Evolutionary conservation across 768 basidiomycete species (phyloP), one percentile per base, ranked within the genome.

Genomic region (Rhodotorula babjevae): DNA sequence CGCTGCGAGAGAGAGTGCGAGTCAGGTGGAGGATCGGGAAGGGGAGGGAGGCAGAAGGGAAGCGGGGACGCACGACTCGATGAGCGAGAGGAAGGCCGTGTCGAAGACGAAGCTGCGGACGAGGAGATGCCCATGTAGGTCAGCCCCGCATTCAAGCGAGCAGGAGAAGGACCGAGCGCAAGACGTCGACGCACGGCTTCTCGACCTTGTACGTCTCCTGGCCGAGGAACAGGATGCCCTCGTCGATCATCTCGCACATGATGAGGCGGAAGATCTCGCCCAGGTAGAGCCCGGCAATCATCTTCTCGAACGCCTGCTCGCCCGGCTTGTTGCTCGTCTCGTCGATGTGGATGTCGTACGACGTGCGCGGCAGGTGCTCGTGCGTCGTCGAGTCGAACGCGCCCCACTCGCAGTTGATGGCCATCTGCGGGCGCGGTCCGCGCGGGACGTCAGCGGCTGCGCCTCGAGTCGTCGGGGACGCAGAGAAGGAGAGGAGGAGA

Each of bases 151-250:
- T 11, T 46, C 44, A 9, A 36, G 36, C 5, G 36, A 46, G 44
- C 8, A 46, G 8, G 18, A 18, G 44, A 46, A 7, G 8, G n/a
- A 33, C 36, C 33, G 53, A 19, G 31, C 4, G 12, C 6, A 3
- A 29, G 27, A 5, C 27, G 21, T 2, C 0, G 21, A 72, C 71
- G 40, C 47, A 29, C 60, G 93, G 87, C 75, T 86, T 91, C 82
- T 98, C 94, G 52, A 99, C 87, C 84, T 98, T 97, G 86, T 97
- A 97, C 2, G 95, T 96, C 81, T 95, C 92, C 82, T 99, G 95
- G 36, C 96, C 94, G 44, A 96, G 86, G 88, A 99, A 99, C 65
- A 99, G 86, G 29, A 94, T 90, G 82, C 95, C 96, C 76, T 93
- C 90, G 42, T 77, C 75, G 61, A 78, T 75, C 75, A 99, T 87